Conservation (phyloP, 371 early-diverging fungal species). For the Apophysomyces ossiformis region DNA sequence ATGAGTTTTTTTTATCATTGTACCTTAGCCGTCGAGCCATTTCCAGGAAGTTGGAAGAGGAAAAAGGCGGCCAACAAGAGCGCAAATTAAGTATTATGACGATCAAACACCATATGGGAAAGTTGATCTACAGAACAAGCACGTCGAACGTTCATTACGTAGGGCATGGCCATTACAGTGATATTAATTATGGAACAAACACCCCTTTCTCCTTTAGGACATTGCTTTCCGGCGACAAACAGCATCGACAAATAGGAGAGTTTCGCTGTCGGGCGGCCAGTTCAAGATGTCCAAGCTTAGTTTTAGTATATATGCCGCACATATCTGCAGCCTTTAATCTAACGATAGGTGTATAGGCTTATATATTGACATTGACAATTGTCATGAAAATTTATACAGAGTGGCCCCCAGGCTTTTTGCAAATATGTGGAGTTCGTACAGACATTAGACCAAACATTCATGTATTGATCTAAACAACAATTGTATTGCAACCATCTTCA, state of each 20-base stretch:
- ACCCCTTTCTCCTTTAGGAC: slow-evolving; percentile 3
- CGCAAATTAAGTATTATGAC: not conserved
- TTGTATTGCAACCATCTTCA: not conserved
- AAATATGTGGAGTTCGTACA: too few species aligned
- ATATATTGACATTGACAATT: not conserved
- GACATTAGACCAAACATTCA: too few species aligned
- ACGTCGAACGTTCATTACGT: not conserved
- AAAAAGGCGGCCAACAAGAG: not conserved
- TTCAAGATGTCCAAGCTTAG: not conserved
- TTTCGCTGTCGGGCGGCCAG: not conserved
- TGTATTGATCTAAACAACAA: too few species aligned
- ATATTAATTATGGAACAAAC: not conserved
- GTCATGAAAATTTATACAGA: not conserved
- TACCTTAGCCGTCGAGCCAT: not conserved
- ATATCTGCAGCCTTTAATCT: not conserved
- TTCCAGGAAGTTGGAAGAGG: not conserved
- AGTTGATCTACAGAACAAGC: not conserved
- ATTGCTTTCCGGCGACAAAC: slow-evolving; percentile 3
- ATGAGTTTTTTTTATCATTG: not conserved
- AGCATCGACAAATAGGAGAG: not conserved
- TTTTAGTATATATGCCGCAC: not conserved
- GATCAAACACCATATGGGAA: slow-evolving; percentile 9
- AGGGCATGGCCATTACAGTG: slow-evolving; percentile 5
- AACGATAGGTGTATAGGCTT: not conserved
- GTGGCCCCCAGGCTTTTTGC: too few species aligned